Percentiles rank a stretch among this genome's conserved stretches.
phyloP scores from a whole-genome alignment of 1,284 basidiomycete genomes.

The Rhodotorula sp. region DNA sequence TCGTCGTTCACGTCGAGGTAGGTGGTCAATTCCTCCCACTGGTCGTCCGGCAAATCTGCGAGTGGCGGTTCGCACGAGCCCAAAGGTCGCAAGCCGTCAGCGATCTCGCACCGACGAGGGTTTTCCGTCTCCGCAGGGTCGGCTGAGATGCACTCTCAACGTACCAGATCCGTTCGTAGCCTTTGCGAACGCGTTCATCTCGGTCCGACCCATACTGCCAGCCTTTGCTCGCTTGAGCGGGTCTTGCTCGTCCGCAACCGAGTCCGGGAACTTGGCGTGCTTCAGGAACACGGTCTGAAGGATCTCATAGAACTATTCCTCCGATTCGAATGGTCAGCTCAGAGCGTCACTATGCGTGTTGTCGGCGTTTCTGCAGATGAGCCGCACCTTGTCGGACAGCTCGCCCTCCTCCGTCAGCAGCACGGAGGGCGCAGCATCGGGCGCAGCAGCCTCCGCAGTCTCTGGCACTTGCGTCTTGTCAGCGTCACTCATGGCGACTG shows the following conservation, averaged over 20 bases:
- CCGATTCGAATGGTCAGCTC: background rate
- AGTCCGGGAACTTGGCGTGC: background rate
- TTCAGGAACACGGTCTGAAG: constrained; percentile 3
- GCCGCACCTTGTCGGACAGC: constrained; percentile 9
- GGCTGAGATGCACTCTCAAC: background rate
- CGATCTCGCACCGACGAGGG: too few species aligned
- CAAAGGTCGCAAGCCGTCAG: too few species aligned
- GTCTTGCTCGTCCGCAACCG: constrained; percentile 1
- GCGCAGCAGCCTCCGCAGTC: background rate
- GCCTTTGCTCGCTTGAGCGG: background rate
- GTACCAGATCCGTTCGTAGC: constrained; percentile 31
- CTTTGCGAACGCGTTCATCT: constrained; percentile 25
- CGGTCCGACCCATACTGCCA: constrained; percentile 8
- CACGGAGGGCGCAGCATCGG: background rate
- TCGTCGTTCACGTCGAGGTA: constrained; percentile 28
- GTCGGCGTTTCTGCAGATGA: background rate
- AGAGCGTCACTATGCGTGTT: background rate
- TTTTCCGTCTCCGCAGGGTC: too few species aligned
- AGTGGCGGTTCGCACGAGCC: too few species aligned
- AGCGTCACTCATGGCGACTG: background rate
- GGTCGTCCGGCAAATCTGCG: constrained; percentile 22
- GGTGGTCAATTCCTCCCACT: constrained; percentile 26
- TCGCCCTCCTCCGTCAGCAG: constrained; percentile 11
- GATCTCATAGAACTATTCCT: constrained; percentile 4
- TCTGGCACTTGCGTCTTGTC: background rate